Conservation (phyloP, 305 asterid species). For the Solanum hybrid region DNA sequence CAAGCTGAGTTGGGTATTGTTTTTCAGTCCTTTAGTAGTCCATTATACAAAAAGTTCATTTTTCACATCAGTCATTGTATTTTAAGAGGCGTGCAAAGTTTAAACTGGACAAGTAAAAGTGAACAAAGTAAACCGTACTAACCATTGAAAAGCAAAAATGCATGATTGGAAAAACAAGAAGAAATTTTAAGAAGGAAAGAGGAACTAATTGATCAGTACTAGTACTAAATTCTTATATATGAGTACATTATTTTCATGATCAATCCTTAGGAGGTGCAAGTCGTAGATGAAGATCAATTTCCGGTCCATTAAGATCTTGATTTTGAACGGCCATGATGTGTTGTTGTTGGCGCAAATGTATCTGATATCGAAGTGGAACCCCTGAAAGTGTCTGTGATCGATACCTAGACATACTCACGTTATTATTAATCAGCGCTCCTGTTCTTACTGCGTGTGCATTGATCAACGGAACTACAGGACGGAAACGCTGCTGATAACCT, state of each 20-base stretch:
- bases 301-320: constrained; percentile 31
- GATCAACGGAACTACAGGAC: constrained; percentile 17
- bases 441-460: constrained; percentile 32
- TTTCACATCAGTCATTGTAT: too few relatives aligned
- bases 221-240: neutral
- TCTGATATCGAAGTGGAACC: constrained; percentile 37
- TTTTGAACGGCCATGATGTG: constrained; percentile 5
- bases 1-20: neutral
- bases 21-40: neutral
- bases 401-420: neutral
- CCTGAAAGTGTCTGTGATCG: constrained; percentile 43
- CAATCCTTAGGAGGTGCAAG: neutral
- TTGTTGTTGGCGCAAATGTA: constrained; percentile 16
- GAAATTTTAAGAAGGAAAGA: neutral
- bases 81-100: neutral
- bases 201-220: neutral
- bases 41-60: neutral
- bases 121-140: neutral
- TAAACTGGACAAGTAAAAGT: neutral
- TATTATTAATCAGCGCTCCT: constrained; percentile 2
- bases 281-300: constrained; percentile 69
- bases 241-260: neutral
- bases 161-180: neutral
- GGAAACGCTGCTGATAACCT: constrained; percentile 16
- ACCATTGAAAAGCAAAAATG: neutral